Evolutionary conservation across 345 rosid genomes (phyloP), one percentile per base, ranked within the genome.

Genomic region (Kernera saxatilis): DNA sequence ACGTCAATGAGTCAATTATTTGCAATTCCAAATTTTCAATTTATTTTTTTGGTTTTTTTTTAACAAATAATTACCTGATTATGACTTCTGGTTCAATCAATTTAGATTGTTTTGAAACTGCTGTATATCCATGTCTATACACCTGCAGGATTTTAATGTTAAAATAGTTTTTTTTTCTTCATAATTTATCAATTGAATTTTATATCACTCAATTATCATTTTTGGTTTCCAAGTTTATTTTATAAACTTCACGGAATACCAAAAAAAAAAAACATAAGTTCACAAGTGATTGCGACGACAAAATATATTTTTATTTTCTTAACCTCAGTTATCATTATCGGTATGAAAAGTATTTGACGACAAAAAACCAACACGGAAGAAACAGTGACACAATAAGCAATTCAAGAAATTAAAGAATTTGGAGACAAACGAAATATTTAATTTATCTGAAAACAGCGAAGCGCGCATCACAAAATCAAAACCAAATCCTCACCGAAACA

Each of bases 101-200:
- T 74, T 80, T 84, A 21, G 83, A 60, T 80, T 83, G 87, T 75
- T 86, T 93, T 22, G 83, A 56, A 69, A 88, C 40, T 67, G 85
- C 88, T 5, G 87, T 83, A 60, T 88, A 91, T 65, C 97, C 96
- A 50, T 88, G 85, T 78, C 73, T 82, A 70, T 87, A 93, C 36
- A 79, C 87, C 96, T 93, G 85, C 75, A 74, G 15, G 27, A 37
- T 70, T 45, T 14, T 21, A 12, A 32, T 6, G 44, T 64, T 39
- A 9, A 1, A 35, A 3, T 40, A 25, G 8, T 26, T 12, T 6
- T 56, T 29, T 29, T 3, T 17, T 44, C 3, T 40, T 29, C 46
- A 23, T 33, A 33, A 22, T 45, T 10, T 3, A 11, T 15, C 21
- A 45, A 25, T 22, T 40, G 29, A 35, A 21, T 41, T n/a, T 15